A percentile compares a stretch with the other conserved stretches of the same genome.
These are phyloP conservation scores for Drechslerella coelobrocha DNA, from an alignment of 2,329 filamentous ascomycete genomes.

Conservation along the genomic window DNA sequence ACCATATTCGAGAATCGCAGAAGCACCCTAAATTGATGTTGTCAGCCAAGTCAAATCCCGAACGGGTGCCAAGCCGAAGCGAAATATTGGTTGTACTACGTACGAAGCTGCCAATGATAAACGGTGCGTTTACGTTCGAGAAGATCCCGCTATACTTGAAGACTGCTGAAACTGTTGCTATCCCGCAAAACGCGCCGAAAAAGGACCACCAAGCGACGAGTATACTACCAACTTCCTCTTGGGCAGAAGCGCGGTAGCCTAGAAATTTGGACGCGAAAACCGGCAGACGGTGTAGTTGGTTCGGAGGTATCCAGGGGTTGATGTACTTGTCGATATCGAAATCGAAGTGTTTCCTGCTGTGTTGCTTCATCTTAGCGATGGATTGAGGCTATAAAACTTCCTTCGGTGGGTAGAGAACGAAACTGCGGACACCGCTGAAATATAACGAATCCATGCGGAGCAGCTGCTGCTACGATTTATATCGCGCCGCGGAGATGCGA, in stretches of 20 bases:
- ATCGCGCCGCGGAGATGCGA: slow-evolving; percentile 16
- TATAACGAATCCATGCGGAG: neutral
- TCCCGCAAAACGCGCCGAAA: slow-evolving; percentile 69
- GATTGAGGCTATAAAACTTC: too few relatives aligned
- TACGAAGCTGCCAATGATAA: slow-evolving; percentile 75
- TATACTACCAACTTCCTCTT: slow-evolving; percentile 63
- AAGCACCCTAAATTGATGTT: slow-evolving; percentile 66
- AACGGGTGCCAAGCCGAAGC: too few relatives aligned
- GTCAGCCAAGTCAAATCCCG: slow-evolving; percentile 6
- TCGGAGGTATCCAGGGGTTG: slow-evolving; percentile 72
- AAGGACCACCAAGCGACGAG: slow-evolving; percentile 69
- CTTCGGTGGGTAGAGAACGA: neutral
- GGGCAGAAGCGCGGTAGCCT: slow-evolving; percentile 64
- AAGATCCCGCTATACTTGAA: slow-evolving; percentile 66
- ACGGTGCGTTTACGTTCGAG: slow-evolving; percentile 63
- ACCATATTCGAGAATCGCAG: slow-evolving; percentile 77
- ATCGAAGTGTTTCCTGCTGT: slow-evolving; percentile 59
- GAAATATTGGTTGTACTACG: slow-evolving; percentile 1
- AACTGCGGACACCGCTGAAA: neutral
- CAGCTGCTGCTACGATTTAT: slow-evolving; percentile 8
- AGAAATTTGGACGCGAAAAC: slow-evolving; percentile 72
- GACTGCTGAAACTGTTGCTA: slow-evolving; percentile 68
- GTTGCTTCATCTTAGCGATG: slow-evolving; percentile 1
- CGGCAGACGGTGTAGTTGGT: slow-evolving; percentile 70
- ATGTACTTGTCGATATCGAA: slow-evolving; percentile 80